Conservation (phyloP, 2,329 filamentous ascomycete genomes). For the Aspergillus uvarum region DNA sequence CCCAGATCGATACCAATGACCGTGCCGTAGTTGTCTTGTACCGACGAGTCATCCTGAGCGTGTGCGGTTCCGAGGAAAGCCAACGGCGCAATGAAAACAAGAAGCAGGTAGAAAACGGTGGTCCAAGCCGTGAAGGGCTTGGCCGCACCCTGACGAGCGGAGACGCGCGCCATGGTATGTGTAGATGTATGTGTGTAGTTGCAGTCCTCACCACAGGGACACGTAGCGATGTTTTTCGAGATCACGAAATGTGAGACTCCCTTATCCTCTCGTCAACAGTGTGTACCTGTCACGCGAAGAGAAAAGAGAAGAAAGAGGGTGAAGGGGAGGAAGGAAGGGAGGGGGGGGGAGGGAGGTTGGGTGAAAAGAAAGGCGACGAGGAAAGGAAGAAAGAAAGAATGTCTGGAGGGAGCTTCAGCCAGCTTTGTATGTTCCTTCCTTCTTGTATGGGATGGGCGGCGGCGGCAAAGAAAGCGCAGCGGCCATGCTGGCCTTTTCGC, state of each 20-base stretch:
- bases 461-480: constrained; percentile 32
- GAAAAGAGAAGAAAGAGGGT: constrained; percentile 7
- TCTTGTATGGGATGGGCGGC: constrained; percentile 31
- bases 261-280: background rate
- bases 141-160: constrained; percentile 58
- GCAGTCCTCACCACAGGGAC: constrained; percentile 14
- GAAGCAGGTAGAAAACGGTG: constrained; percentile 85
- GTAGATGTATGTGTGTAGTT: constrained; percentile 1
- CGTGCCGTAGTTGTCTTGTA: constrained; percentile 74
- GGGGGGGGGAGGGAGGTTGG: background rate
- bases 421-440: constrained; percentile 33
- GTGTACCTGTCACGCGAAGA: constrained; percentile 2
- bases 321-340: constrained; percentile 8
- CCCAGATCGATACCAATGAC: constrained; percentile 94
- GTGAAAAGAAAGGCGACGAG: constrained; percentile 17
- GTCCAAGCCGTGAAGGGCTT: constrained; percentile 75
- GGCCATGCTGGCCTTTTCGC: constrained; percentile 49
- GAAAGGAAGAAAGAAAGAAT: constrained; percentile 18
- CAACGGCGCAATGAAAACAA: constrained; percentile 81
- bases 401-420: constrained; percentile 16
- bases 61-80: constrained; percentile 75
- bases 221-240: constrained; percentile 1
- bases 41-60: constrained; percentile 67
- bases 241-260: background rate
- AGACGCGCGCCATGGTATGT: constrained; percentile 58